Evolutionary conservation across 2,329 filamentous ascomycete species (phyloP).

Genomic region (Septoria petroselini): DNA sequence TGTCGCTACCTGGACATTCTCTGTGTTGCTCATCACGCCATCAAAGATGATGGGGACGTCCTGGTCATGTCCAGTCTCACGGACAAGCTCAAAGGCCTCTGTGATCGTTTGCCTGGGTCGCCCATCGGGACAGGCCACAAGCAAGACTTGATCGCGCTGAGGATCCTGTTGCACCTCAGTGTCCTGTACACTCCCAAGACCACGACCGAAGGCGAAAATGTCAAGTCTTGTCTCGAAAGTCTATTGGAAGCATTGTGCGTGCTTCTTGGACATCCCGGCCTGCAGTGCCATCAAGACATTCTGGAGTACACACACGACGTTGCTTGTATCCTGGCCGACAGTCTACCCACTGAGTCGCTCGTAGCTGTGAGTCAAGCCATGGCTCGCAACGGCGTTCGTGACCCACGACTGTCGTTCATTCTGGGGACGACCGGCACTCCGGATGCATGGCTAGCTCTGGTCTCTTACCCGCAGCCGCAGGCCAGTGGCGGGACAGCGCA

Average conservation of each 20-base stretch:
- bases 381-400: constrained; percentile 32
- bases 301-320: constrained; percentile 47
- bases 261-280: constrained; percentile 40
- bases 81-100: constrained; percentile 31
- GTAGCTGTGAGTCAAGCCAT: constrained; percentile 28
- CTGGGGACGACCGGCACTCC: constrained; percentile 35
- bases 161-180: constrained; percentile 42
- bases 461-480: constrained; percentile 36
- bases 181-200: constrained; percentile 38
- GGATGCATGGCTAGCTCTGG: constrained; percentile 46
- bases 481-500: constrained; percentile 26
- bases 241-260: constrained; percentile 38
- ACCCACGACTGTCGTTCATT: constrained; percentile 42
- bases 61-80: constrained; percentile 22
- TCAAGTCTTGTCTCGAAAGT: constrained; percentile 26
- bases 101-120: constrained; percentile 16
- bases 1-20: constrained; percentile 30
- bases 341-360: constrained; percentile 41
- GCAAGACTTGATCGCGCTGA: constrained; percentile 15
- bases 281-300: constrained; percentile 38
- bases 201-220: constrained; percentile 33
- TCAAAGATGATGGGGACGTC: constrained; percentile 19
- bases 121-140: constrained; percentile 7
- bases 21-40: constrained; percentile 28
- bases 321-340: constrained; percentile 43